phyloP scores from a whole-genome alignment of 768 basidiomycete genomes.

The Termitomyces sp. region DNA sequence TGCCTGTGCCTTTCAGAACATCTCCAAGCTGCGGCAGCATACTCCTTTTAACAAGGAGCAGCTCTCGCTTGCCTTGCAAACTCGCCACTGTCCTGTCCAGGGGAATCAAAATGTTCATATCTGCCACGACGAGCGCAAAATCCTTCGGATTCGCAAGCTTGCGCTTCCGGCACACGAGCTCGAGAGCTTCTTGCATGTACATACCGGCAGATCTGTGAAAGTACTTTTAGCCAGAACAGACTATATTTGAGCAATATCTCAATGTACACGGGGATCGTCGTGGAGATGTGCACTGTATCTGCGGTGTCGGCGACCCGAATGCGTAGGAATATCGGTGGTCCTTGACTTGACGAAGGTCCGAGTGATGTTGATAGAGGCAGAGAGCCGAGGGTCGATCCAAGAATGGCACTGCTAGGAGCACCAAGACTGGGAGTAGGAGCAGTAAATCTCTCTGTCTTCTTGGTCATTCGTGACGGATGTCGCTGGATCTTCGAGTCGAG shows the following conservation, averaged over 20 bases:
- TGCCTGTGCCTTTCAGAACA: constrained; percentile 57
- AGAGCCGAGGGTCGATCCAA: constrained; percentile 41
- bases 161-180: constrained; percentile 71
- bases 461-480: constrained; percentile 69
- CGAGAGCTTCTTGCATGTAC: constrained; percentile 96
- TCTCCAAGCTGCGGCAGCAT: constrained; percentile 73
- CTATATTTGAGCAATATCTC: neutral
- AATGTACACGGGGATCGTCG: constrained; percentile 87
- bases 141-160: constrained; percentile 68
- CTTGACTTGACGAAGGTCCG: constrained; percentile 67
- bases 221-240: neutral
- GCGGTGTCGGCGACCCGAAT: constrained; percentile 78
- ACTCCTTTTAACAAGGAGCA: constrained; percentile 75
- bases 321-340: constrained; percentile 80
- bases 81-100: constrained; percentile 96
- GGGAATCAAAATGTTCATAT: constrained; percentile 76
- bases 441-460: constrained; percentile 51
- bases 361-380: constrained; percentile 61
- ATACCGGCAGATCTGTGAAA: constrained; percentile 74
- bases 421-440: constrained; percentile 35
- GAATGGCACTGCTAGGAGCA: constrained; percentile 42
- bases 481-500: constrained; percentile 81
- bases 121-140: constrained; percentile 74
- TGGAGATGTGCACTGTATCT: constrained; percentile 82
- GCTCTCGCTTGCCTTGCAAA: constrained; percentile 81